Evolutionary conservation across 495 filamentous ascomycete genomes (phyloP), one percentile per base, ranked within the genome.

Genomic region (Penicillium argentinense): DNA sequence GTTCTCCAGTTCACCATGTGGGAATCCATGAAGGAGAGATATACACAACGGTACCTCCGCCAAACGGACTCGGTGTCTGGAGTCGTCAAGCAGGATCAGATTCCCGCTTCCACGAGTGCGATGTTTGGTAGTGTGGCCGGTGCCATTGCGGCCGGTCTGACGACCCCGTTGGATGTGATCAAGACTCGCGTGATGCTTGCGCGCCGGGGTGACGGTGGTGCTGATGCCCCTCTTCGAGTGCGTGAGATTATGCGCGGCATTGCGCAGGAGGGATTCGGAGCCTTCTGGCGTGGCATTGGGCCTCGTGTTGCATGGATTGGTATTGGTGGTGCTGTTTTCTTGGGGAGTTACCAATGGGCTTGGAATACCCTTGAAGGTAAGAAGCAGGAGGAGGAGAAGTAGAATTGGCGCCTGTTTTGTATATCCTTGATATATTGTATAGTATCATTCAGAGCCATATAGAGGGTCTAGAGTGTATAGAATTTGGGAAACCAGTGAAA

Each of bases 141-240:
- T 5, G 90, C 86, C 0, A 77, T 96, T 42, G 89, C 93, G 19
- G 93, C 93, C 4, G 91, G 81, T 2, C 62, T 92, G 47, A 98
- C 93, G 30, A 98, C 93, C 45, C 93, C 93, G 45, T 60, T 98
- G 52, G 93, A 98, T 70, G 93, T 97, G 53, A 77, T 97, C 50
- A 98, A 98, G 78, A 98, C 93, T 49, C 75, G 93, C 47, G 81
- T 98, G 67, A 98, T 98, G 93, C 71, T 98, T 61, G 85, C 86
- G 19, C 69, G 73, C 24, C 56, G 72, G 6, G 64, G 56, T 1
- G 67, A 68, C 39, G 67, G 69, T 7, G 54, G 44, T 24, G 43
- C 39, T 3, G 54, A 47, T 3, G 67, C 78, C 32, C 76, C 77
- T 37, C 75, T 83, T 54, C 69, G 76, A 9, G 72, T 87, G 17